Conservation (phyloP, 345 rosid species). For the Erucastrum elatum region DNA sequence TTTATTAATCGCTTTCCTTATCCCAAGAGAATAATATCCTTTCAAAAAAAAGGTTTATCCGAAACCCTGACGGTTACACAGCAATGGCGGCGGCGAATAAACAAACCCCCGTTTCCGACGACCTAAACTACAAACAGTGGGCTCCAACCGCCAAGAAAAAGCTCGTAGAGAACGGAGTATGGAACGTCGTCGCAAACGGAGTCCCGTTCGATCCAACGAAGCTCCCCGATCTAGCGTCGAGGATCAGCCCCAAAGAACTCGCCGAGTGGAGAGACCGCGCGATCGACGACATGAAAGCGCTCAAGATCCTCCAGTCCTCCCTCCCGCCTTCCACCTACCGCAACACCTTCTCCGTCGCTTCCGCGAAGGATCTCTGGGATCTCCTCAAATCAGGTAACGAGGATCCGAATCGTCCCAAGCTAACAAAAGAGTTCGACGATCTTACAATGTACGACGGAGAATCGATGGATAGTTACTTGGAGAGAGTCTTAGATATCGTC, state of each 20-base stretch:
- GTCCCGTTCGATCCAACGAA: slow-evolving; percentile 13
- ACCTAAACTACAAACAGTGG: slow-evolving; percentile 19
- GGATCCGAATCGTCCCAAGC: not conserved
- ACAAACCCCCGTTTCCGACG: not conserved
- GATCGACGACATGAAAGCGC: slow-evolving; percentile 1
- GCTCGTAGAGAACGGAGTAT: slow-evolving; percentile 24
- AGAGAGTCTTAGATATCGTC: not conserved
- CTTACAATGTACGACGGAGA: slow-evolving; percentile 18
- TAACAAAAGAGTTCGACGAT: slow-evolving; percentile 10
- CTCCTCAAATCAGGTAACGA: not conserved
- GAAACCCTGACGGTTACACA: not conserved
- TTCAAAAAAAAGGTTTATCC: not conserved
- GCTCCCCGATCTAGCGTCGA: slow-evolving; percentile 13
- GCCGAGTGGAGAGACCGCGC: slow-evolving; percentile 11
- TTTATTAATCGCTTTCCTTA: not conserved
- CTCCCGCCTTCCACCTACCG: slow-evolving; percentile 15
- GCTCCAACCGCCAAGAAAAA: not conserved
- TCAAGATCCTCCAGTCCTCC: slow-evolving; percentile 14
- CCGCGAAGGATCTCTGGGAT: slow-evolving; percentile 32
- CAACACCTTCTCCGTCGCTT: not conserved
- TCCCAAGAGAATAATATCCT: slow-evolving; percentile 9
- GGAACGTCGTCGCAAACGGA: slow-evolving; percentile 11
- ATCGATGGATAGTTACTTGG: not conserved
- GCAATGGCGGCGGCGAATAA: slow-evolving; percentile 15
- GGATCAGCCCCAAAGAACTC: not conserved